Percentiles rank a stretch among this genome's conserved stretches.
Evolutionary conservation across 2,329 filamentous ascomycete genomes (phyloP).

Genomic region (Pezicula radicicola): DNA sequence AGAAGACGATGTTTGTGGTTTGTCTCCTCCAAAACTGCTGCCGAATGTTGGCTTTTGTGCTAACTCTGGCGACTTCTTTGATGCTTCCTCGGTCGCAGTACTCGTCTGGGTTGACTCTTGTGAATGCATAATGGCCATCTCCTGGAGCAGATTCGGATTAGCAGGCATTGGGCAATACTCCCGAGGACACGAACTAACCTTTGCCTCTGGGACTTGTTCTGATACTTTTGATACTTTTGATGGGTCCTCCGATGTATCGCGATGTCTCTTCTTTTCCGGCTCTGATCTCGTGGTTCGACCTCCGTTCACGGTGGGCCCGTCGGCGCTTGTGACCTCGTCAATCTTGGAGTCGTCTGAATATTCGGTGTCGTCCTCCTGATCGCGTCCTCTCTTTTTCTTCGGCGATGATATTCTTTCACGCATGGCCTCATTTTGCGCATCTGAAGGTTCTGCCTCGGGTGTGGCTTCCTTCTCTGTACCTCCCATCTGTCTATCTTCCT

Average conservation of each 20-base stretch:
- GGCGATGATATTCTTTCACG: constrained; percentile 54
- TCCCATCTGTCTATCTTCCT: constrained; percentile 26
- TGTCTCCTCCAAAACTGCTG: constrained; percentile 16
- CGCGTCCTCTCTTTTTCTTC: constrained; percentile 58
- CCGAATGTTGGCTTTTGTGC: constrained; percentile 15
- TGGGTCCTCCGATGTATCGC: constrained; percentile 40
- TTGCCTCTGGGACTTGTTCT: not conserved
- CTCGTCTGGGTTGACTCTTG: not conserved
- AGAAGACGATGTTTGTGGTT: constrained; percentile 48
- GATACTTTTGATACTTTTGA: constrained; percentile 23
- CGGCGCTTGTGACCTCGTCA: constrained; percentile 31
- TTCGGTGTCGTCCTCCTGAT: constrained; percentile 41
- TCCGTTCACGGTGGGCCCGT: constrained; percentile 35
- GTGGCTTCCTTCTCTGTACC: constrained; percentile 20
- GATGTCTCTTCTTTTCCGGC: constrained; percentile 63
- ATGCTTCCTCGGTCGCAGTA: constrained; percentile 7
- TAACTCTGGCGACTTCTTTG: constrained; percentile 14
- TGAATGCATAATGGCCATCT: not conserved
- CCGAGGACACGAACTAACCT: constrained; percentile 10
- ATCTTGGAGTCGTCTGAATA: constrained; percentile 30
- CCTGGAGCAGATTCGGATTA: not conserved
- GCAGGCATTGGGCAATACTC: not conserved
- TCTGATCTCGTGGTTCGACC: constrained; percentile 42
- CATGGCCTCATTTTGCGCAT: constrained; percentile 36
- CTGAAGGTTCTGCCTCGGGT: constrained; percentile 32